Base-by-base conservation (phyloP, 371 early-diverging fungal species). In the Choanephora cucurbitarum region DNA sequence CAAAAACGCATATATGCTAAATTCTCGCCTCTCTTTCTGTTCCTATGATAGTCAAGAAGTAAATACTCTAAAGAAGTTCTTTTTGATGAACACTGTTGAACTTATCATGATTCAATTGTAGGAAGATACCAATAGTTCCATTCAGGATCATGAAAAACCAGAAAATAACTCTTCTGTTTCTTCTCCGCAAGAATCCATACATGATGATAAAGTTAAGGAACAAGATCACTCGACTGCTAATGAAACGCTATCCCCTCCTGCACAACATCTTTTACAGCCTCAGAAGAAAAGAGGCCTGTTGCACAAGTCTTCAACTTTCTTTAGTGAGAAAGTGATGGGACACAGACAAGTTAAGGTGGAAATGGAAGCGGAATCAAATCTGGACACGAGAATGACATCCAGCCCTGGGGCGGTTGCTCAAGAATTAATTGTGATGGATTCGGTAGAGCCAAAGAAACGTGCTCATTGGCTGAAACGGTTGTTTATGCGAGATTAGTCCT, bases 171-270 rank as follows among this genome's bases (percentile, higher is more conserved):
- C 37, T 7, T 13, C 37, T 37, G 14, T 37, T 3, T 28, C 28
- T 28, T 28, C 28, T 28, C 28, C 28, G 7, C 28, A 28, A 28
- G n/a, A 28, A 0, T 21, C 49, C 19, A 49, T 49, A 18, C 19
- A 14, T 10, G 24, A 55, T 18, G 41, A 24, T 32, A 44, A 46
- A 11, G 48, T 56, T 28, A 56, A 46, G 31, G 49, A 56, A 31
- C 56, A 56, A 48, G 42, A 56, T 10, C 42, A 3, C 6, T 48
- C 49, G 33, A 56, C 56, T 43, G 33, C 43, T 19, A 57, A 18
- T 5, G 39, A 22, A 37, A 11, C 44, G 14, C 44, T 41, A 4
- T 43, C 49, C 17, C 28, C 46, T 19, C 28, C 44, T 28, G 43
- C 21, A 46, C 23, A 10, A 4, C 13, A 15, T 40, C 40, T 40